Percentiles rank a stretch among this genome's conserved stretches.
These are phyloP conservation scores for Suillus weaverae DNA, from an alignment of 768 basidiomycete genomes.

Conservation along the genomic window DNA sequence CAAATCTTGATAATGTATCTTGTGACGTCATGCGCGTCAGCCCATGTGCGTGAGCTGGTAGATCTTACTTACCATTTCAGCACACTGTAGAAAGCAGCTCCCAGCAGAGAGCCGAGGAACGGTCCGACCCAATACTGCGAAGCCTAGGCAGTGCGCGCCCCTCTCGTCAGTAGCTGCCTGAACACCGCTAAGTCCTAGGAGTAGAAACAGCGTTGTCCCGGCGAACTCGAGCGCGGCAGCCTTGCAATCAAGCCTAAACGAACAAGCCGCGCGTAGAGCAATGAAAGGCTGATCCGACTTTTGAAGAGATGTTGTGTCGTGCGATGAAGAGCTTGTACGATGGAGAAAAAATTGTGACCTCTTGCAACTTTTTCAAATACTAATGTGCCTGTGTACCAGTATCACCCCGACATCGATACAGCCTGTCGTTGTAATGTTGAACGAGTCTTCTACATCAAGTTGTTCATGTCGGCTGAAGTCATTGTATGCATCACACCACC, in stretches of 20 bases:
- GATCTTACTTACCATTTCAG: conserved; percentile 48
- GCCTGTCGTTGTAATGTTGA: not conserved
- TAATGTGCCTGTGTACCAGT: not conserved
- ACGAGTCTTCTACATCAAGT: not conserved
- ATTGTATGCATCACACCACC: not conserved
- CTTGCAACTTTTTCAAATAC: not conserved
- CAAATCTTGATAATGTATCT: conserved; percentile 28
- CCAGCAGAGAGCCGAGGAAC: conserved; percentile 62
- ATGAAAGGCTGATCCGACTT: conserved; percentile 10
- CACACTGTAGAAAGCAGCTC: conserved; percentile 51
- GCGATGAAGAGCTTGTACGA: not conserved
- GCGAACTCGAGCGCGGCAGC: conserved; percentile 58
- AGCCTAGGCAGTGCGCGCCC: not conserved
- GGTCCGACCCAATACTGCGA: conserved; percentile 71
- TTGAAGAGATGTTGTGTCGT: not conserved
- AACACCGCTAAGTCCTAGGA: conserved; percentile 62
- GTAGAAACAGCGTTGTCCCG: conserved; percentile 61
- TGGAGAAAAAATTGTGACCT: not conserved
- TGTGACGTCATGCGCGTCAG: conserved; percentile 8
- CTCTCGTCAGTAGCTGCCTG: conserved; percentile 49
- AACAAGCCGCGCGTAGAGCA: conserved; percentile 18
- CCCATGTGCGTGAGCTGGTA: conserved; percentile 8
- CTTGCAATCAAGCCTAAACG: conserved; percentile 39
- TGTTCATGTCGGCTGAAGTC: not conserved
- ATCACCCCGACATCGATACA: not conserved